phyloP scores from a whole-genome alignment of 2,329 filamentous ascomycete species.

The Dactylellina haptotyla region DNA sequence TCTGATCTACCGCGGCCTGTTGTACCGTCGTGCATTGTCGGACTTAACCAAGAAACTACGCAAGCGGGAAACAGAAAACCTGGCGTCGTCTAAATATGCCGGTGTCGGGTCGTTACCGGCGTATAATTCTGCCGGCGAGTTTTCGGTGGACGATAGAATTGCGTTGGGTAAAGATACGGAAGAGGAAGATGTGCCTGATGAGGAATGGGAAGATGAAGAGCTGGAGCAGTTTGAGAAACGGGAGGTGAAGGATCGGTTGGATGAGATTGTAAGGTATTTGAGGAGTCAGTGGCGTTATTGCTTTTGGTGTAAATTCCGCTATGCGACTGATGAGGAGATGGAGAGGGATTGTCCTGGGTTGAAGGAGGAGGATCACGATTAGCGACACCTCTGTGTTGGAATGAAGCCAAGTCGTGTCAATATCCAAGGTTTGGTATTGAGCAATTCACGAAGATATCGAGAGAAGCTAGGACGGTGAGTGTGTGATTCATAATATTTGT shows the following conservation, averaged over 20 bases:
- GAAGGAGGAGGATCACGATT: constrained; percentile 74
- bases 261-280: constrained; percentile 74
- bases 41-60: constrained; percentile 75
- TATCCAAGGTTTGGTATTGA: not conserved
- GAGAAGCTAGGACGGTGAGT: too few relatives aligned
- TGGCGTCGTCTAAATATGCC: constrained; percentile 61
- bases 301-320: constrained; percentile 93
- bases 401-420: too few relatives aligned
- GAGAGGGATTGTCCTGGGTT: constrained; percentile 85
- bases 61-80: constrained; percentile 73
- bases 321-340: constrained; percentile 74
- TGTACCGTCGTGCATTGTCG: constrained; percentile 74
- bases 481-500: too few relatives aligned
- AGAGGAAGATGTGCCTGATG: constrained; percentile 66
- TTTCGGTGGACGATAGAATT: constrained; percentile 76
- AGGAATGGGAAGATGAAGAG: constrained; percentile 82
- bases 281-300: constrained; percentile 81
- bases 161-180: constrained; percentile 65
- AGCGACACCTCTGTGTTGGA: not conserved
- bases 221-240: constrained; percentile 81
- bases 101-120: constrained; percentile 67
- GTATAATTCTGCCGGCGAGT: constrained; percentile 72
- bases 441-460: not conserved
- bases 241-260: constrained; percentile 73
- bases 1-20: constrained; percentile 80